phyloP scores from a whole-genome alignment of 225 moss, liverwort and hornwort genomes.

The Straminergon stramineum region DNA sequence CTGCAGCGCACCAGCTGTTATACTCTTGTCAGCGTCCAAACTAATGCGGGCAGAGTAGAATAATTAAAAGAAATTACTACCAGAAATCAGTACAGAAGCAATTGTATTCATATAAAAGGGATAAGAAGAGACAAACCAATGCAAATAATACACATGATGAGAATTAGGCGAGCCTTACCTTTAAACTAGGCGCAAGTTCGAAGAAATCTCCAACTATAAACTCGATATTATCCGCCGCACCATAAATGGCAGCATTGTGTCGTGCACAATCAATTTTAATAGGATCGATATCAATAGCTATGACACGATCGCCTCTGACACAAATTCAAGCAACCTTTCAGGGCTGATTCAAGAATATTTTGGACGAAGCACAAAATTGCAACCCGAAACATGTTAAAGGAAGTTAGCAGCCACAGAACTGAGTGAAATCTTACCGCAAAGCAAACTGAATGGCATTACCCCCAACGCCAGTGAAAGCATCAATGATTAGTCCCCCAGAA shows the following conservation, averaged over 20 bases:
- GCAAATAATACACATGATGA: not conserved
- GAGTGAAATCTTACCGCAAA: conserved; percentile 36
- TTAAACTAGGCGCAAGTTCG: conserved; percentile 50
- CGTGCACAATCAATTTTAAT: conserved; percentile 64
- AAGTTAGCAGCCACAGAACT: not conserved
- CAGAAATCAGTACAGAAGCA: not conserved
- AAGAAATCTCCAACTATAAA: conserved; percentile 88
- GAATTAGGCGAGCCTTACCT: conserved; percentile 18
- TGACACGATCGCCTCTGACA: conserved; percentile 64
- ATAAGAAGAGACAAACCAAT: not conserved
- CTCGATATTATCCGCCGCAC: conserved; percentile 67
- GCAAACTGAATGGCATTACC: conserved; percentile 99
- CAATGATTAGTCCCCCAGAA: conserved; percentile 61
- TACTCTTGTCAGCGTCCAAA: not conserved
- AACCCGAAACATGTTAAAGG: not conserved
- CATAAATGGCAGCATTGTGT: conserved; percentile 88
- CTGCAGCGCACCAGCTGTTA: not conserved
- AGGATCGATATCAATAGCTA: conserved; percentile 87
- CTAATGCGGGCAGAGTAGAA: not conserved
- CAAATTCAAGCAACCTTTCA: not conserved
- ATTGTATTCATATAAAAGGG: not conserved
- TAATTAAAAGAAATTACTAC: not conserved
- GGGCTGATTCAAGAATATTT: not conserved
- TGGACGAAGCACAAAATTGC: not conserved
- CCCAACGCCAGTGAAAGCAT: conserved; percentile 89